These are phyloP conservation scores for Ophiosphaerella korrae DNA, from an alignment of 2,329 filamentous ascomycete genomes.

Conservation along the genomic window DNA sequence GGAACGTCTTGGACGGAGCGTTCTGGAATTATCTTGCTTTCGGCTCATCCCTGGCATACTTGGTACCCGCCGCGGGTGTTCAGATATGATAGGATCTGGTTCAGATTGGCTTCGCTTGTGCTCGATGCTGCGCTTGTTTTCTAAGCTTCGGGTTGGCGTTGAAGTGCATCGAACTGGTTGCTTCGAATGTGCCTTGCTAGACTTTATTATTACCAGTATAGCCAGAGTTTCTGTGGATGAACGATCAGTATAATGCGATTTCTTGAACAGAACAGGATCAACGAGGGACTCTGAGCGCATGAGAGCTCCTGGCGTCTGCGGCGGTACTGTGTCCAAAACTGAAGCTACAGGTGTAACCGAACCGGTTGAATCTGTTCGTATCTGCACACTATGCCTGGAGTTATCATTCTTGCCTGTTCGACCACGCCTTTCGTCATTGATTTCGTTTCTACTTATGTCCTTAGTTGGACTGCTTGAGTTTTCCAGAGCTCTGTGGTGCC, in stretches of 20 bases:
- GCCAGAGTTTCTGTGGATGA: not conserved
- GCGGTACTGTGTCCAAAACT: not conserved
- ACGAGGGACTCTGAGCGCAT: not conserved
- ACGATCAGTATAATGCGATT: not conserved
- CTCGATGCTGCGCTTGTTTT: too few species aligned
- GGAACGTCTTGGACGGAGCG: not conserved
- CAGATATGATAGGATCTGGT: not conserved
- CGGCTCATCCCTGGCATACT: not conserved
- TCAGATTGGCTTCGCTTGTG: not conserved
- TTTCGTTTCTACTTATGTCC: conserved; percentile 17
- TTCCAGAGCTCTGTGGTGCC: conserved; percentile 28
- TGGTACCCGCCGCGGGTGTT: not conserved
- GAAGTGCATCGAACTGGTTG: too few species aligned
- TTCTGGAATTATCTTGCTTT: too few species aligned
- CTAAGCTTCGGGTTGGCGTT: too few species aligned
- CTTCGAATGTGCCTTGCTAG: not conserved
- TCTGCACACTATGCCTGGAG: not conserved
- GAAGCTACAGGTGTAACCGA: not conserved
- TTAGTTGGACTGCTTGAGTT: not conserved
- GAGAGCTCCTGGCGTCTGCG: not conserved
- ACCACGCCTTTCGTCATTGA: conserved; percentile 8
- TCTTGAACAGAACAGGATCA: conserved; percentile 1
- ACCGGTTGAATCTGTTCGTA: conserved; percentile 3
- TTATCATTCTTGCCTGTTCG: not conserved
- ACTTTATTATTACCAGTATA: not conserved